Conservation (phyloP, 139 green algal species). For the Trebouxia sp. region DNA sequence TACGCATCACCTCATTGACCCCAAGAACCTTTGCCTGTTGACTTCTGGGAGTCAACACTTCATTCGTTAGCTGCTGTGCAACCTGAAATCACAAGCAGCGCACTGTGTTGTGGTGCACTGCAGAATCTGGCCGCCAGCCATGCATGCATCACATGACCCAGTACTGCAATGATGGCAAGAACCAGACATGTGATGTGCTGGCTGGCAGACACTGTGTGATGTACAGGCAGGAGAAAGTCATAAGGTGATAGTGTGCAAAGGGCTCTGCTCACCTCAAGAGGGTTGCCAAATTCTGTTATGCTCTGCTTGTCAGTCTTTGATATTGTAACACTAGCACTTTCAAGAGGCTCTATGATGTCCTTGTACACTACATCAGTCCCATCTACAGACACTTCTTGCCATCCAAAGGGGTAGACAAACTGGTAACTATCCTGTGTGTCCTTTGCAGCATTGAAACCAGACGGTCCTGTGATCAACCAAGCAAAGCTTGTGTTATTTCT, state of each 20-base stretch:
- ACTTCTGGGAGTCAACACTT: conserved; percentile 69
- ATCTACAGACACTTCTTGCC: conserved; percentile 88
- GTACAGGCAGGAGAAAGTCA: background rate
- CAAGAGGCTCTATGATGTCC: conserved; percentile 98
- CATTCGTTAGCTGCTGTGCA: conserved; percentile 43
- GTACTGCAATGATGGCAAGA: background rate
- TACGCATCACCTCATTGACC: conserved; percentile 59
- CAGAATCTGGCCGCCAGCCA: too few species aligned
- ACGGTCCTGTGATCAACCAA: background rate
- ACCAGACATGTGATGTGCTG: too few species aligned
- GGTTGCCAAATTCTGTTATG: conserved; percentile 84
- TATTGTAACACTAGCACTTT: conserved; percentile 88
- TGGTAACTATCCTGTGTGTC: conserved; percentile 90
- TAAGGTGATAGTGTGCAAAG: background rate
- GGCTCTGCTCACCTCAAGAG: conserved; percentile 48
- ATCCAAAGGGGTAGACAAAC: conserved; percentile 98
- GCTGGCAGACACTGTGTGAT: too few species aligned
- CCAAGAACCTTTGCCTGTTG: conserved; percentile 77
- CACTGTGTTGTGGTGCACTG: too few species aligned
- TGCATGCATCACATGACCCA: background rate
- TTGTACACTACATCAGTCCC: conserved; percentile 95
- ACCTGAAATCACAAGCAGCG: conserved; percentile 43
- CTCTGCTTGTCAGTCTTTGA: conserved; percentile 85
- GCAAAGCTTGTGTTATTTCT: too few species aligned
- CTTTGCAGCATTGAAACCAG: conserved; percentile 52